Evolutionary conservation across 2,329 filamentous ascomycete species (phyloP), one percentile per base, ranked within the genome.

Genomic region (Fusarium dlaminii): DNA sequence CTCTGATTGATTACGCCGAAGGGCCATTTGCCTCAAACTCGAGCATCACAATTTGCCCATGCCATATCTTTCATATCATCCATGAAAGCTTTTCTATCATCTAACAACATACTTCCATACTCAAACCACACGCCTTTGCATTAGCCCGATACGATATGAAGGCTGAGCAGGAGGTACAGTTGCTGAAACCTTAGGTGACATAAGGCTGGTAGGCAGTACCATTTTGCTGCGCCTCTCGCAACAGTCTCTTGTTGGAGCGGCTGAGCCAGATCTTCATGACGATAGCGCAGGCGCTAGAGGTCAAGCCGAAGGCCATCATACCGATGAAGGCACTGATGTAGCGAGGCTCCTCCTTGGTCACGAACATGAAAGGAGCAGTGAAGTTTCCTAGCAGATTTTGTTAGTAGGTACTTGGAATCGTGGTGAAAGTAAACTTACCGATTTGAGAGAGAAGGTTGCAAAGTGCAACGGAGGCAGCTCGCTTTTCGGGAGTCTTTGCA

Each of bases 261-360:
- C 40, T 36, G 2, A 68, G 65, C 65, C 65, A 68, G 11, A 68
- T 51, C 65, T 68, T 68, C 45, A 68, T 58, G 3, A 22, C 29
- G 6, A 68, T 37, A 6, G 65, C 65, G 8, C 65, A 68, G 10
- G 63, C 65, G 27, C 54, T 52, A 0, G 65, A 68, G 0, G 65
- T 24, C 1, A 68, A 40, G 13, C 65, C 65, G 4, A 68, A 60
- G 6, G 65, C 63, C 65, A 68, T 68, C 65, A 68, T 68, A 2
- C 65, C 65, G 8, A 68, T 68, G 20, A 68, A 68, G 27, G 65
- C 65, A 34, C 65, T 68, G 24, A 68, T 32, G 3, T 68, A 68
- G 9, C 65, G 63, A 62, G 65, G 65, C 14, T 68, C 65, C 10
- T 68, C 65, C 11, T 62, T 68, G 4, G 54, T 29, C 0, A 68